Evolutionary conservation across 441 rosid species (phyloP).

Genomic region (California macrophylla): DNA sequence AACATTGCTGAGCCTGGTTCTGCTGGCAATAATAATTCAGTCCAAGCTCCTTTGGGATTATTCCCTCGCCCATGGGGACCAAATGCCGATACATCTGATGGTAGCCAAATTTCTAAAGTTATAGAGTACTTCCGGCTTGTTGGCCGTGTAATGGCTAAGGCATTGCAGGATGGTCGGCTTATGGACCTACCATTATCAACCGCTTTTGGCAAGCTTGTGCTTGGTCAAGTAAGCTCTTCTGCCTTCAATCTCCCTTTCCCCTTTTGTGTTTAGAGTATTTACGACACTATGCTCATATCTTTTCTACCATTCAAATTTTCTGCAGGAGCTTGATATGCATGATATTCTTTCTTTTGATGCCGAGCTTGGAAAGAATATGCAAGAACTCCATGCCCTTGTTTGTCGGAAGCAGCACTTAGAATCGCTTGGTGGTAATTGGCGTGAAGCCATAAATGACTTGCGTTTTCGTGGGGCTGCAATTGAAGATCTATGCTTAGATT

Average conservation of each 20-base stretch:
- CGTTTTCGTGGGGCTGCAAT: slow-evolving; percentile 52
- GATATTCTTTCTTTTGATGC: slow-evolving; percentile 73
- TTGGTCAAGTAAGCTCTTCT: slow-evolving; percentile 1
- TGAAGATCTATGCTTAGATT: slow-evolving; percentile 86
- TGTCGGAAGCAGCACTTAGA: slow-evolving; percentile 67
- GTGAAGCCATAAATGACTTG: slow-evolving; percentile 36
- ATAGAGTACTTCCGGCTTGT: slow-evolving; percentile 2
- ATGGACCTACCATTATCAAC: slow-evolving; percentile 5
- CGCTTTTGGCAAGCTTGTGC: slow-evolving; percentile 7
- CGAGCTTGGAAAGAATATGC: slow-evolving; percentile 82
- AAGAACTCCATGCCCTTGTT: slow-evolving; percentile 73
- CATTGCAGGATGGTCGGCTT: slow-evolving; percentile 8
- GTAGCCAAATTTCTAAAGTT: slow-evolving; percentile 5
- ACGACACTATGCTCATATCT: neutral
- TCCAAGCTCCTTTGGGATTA: slow-evolving; percentile 6
- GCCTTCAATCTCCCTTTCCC: neutral
- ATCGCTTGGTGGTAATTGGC: slow-evolving; percentile 30
- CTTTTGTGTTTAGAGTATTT: neutral
- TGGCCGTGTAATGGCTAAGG: slow-evolving; percentile 9
- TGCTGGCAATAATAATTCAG: slow-evolving; percentile 5
- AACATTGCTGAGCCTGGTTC: slow-evolving; percentile 31
- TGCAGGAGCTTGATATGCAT: slow-evolving; percentile 96
- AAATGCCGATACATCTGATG: neutral
- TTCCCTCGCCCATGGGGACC: slow-evolving; percentile 9
- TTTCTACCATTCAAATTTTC: neutral